Evolutionary conservation across 306 rosid genomes (phyloP).

Genomic region (Pyrus pyrifolia): DNA sequence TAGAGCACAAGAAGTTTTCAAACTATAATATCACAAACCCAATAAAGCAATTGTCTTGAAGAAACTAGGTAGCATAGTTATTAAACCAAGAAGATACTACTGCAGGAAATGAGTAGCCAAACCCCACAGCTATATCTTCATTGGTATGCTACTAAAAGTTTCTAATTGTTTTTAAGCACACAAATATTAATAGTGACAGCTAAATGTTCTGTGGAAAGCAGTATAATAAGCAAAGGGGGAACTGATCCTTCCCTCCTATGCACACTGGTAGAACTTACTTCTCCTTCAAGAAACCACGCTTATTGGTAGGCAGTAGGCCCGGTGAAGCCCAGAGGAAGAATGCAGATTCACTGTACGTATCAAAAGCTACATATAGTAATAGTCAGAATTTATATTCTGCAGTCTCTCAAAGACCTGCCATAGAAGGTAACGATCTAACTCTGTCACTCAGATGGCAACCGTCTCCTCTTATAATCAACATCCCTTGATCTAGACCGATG

Average conservation of each 20-base stretch:
- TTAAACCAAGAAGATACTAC: slow-evolving; percentile 18
- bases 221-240: slow-evolving; percentile 11
- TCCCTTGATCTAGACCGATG: slow-evolving; percentile 38
- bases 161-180: slow-evolving; percentile 17
- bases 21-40: slow-evolving; percentile 19
- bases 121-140: slow-evolving; percentile 21
- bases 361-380: neutral
- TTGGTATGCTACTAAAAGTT: slow-evolving; percentile 13
- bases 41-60: slow-evolving; percentile 18
- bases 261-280: slow-evolving; percentile 33
- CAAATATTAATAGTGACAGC: slow-evolving; percentile 12
- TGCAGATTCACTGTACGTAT: slow-evolving; percentile 5
- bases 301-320: slow-evolving; percentile 1
- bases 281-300: slow-evolving; percentile 14
- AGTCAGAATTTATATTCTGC: slow-evolving; percentile 9
- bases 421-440: neutral
- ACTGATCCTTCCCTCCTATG: slow-evolving; percentile 18
- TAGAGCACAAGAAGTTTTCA: slow-evolving; percentile 3
- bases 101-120: slow-evolving; percentile 9
- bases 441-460: slow-evolving; percentile 36
- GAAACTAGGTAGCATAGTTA: slow-evolving; percentile 6
- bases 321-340: slow-evolving; percentile 1
- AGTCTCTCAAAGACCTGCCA: slow-evolving; percentile 1
- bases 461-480: slow-evolving; percentile 41
- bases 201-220: slow-evolving; percentile 15